These are phyloP conservation scores for Ceratobasidium sp. DNA, from an alignment of 1,284 basidiomycete species.

Conservation along the genomic window DNA sequence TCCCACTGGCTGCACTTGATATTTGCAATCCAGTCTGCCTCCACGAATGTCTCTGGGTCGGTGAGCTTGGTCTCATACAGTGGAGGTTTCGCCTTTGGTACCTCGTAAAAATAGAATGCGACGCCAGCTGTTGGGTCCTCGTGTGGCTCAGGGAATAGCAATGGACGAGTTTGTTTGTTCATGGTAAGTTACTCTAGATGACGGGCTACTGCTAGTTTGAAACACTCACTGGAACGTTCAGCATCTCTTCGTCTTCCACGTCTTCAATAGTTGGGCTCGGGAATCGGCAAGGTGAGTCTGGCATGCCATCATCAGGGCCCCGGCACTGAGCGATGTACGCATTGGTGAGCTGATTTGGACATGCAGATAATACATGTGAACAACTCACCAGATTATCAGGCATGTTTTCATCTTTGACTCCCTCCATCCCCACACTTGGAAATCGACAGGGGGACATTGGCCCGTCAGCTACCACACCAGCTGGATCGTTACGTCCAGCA, in stretches of 20 bases:
- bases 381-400: background rate
- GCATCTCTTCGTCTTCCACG: background rate
- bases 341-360: background rate
- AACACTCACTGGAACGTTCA: background rate
- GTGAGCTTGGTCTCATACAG: background rate
- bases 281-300: background rate
- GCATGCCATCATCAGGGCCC: background rate
- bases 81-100: background rate
- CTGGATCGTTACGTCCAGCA: too few species aligned
- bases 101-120: background rate
- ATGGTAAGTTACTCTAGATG: background rate
- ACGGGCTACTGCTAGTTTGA: background rate
- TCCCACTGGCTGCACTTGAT: background rate
- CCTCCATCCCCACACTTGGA: background rate
- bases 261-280: background rate
- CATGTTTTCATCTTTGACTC: constrained; percentile 3
- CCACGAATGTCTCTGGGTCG: background rate
- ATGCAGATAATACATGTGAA: background rate
- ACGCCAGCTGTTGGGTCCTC: constrained; percentile 10
- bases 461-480: too few species aligned
- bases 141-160: background rate
- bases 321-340: too few species aligned
- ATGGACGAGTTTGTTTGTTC: background rate
- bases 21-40: background rate
- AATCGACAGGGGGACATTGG: background rate